Conservation (phyloP, 179 eudicot species). For the Corrigiola litoralis region DNA sequence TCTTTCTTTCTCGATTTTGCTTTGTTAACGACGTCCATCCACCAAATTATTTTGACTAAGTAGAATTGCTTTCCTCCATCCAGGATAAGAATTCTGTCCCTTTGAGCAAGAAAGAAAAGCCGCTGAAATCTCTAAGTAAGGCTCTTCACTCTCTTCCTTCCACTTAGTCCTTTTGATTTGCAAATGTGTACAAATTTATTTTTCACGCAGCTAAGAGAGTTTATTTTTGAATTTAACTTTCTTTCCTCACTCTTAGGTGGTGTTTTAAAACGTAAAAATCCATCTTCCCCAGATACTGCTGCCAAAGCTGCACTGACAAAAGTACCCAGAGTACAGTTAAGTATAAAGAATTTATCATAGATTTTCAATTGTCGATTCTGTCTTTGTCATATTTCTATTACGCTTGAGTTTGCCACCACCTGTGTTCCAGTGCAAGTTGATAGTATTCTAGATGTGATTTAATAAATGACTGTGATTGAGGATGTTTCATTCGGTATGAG, state of each 20-base stretch:
- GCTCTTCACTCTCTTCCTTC: neutral
- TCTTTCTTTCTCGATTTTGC: neutral
- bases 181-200: neutral
- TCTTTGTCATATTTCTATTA: neutral
- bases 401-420: neutral
- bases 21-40: too few relatives aligned
- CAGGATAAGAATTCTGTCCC: constrained; percentile 56
- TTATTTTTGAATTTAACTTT: neutral
- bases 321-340: constrained; percentile 55
- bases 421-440: too few relatives aligned
- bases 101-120: constrained; percentile 67
- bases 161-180: neutral
- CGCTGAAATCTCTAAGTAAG: constrained; percentile 68
- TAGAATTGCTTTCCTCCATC: neutral
- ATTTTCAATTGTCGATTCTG: neutral
- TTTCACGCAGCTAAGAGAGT: neutral
- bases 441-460: too few relatives aligned
- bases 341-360: constrained; percentile 11
- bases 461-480: too few relatives aligned
- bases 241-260: constrained; percentile 24
- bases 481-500: too few relatives aligned
- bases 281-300: constrained; percentile 50
- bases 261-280: constrained; percentile 62
- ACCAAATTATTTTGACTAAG: too few relatives aligned
- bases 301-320: constrained; percentile 51